Base-by-base conservation (phyloP, 1,139 yeast genomes). In the Saccharomycopsis hybrid region DNA sequence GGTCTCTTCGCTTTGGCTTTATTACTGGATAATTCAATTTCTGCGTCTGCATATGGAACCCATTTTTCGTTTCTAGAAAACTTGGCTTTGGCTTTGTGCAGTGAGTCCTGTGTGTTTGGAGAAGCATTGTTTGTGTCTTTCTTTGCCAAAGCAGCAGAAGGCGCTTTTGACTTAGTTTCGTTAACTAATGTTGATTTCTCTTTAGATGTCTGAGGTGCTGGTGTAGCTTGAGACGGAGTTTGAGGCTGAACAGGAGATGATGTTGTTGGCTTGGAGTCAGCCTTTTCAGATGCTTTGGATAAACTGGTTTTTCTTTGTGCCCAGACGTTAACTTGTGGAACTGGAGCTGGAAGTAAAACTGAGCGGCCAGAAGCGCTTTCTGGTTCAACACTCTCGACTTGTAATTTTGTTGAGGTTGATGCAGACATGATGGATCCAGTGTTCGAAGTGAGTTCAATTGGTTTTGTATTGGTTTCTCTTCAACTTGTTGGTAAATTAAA, bases 251-350 rank as follows among this genome's bases (percentile, higher is more conserved):
- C 18, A 18, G 18, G 18, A 18, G 18, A 18, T 18, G 18, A 18
- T 18, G 18, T 18, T 18, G 18, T 18, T 18, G 2, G 18, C 18
- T 18, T 18, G 18, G 18, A 18, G 18, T 18, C 18, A 18, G 18
- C 18, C 18, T 18, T 18, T 18, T 18, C 18, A 18, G 18, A 18
- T 18, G 18, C 18, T 18, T 18, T 18, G 18, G 18, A 18, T 18
- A 18, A 11, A 24, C 37, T 28, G 28, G 52, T 11, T 39, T 47
- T 47, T 43, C 51, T 48, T 49, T 18, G 48, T 11, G 63, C 60
- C 65, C 65, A 62, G 1, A 62, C 62, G 47, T 55, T 62, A 5
- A 61, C 61, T 3, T 53, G 47, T 11, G 66, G 66, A n/a, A 60
- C 58, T 3, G 65, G 62, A 5, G 66, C 66, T 4, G 66, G 66